phyloP scores from a whole-genome alignment of 2,329 filamentous ascomycete genomes.

The Orbilia brochopaga region DNA sequence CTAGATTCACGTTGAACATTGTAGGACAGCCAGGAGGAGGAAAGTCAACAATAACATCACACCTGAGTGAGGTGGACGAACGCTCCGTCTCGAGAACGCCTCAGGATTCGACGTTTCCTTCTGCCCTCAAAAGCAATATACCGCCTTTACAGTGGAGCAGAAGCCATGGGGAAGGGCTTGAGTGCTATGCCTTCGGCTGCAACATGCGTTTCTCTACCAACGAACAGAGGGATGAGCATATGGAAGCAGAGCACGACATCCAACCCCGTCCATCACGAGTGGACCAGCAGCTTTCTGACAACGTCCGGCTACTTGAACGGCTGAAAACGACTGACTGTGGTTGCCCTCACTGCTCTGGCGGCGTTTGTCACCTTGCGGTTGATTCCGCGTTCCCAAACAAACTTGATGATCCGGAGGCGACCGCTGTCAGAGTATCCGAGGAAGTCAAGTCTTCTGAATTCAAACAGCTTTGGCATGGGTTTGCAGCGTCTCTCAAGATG shows the following conservation, averaged over 20 bases:
- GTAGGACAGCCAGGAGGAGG: too few species aligned
- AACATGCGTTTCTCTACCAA: slow-evolving; percentile 26
- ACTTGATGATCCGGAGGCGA: neutral
- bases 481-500: slow-evolving; percentile 35
- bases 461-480: slow-evolving; percentile 37
- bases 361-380: slow-evolving; percentile 1
- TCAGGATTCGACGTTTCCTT: neutral
- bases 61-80: too few species aligned
- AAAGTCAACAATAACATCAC: too few species aligned
- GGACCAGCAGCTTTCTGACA: neutral
- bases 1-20: too few species aligned
- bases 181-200: slow-evolving; percentile 28
- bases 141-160: slow-evolving; percentile 1
- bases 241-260: slow-evolving; percentile 15
- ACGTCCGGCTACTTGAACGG: slow-evolving; percentile 9
- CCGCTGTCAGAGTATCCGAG: neutral
- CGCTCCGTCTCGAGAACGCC: too few species aligned
- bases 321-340: neutral
- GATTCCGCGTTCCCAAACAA: neutral
- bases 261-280: slow-evolving; percentile 7
- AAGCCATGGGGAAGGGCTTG: slow-evolving; percentile 3
- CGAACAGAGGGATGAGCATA: slow-evolving; percentile 29
- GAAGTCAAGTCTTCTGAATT: slow-evolving; percentile 23
- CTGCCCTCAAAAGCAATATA: neutral
- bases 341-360: neutral